Conservation (phyloP, 2,329 filamentous ascomycete species). For the Lachnellula hyalina region DNA sequence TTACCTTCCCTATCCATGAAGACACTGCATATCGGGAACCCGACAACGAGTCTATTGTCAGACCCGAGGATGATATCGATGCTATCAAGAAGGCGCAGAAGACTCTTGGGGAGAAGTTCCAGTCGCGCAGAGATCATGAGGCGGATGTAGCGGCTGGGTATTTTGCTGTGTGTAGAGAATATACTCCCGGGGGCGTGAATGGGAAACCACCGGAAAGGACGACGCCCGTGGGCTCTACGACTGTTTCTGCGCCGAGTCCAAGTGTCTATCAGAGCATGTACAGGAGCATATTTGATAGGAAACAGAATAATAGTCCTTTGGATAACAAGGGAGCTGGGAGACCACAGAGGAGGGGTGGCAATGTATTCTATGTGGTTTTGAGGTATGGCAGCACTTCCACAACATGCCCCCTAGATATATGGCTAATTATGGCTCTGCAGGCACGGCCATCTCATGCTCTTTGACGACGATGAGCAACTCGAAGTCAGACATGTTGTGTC, state of each 20-base stretch:
- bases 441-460: conserved; percentile 94
- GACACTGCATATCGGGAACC: conserved; percentile 34
- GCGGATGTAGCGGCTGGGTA: conserved; percentile 82
- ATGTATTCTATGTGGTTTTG: conserved; percentile 89
- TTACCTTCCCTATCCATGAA: conserved; percentile 55
- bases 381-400: conserved; percentile 47
- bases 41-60: conserved; percentile 42
- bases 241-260: conserved; percentile 73
- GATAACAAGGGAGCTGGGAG: conserved; percentile 30
- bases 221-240: conserved; percentile 69
- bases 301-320: conserved; percentile 39
- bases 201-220: conserved; percentile 85
- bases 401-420: conserved; percentile 4
- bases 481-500: conserved; percentile 97
- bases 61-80: conserved; percentile 59
- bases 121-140: conserved; percentile 51
- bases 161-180: conserved; percentile 92
- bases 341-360: conserved; percentile 58
- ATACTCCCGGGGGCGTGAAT: conserved; percentile 85
- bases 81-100: conserved; percentile 58
- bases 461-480: conserved; percentile 90
- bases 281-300: conserved; percentile 87
- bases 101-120: conserved; percentile 54
- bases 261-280: conserved; percentile 99
- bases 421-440: conserved; percentile 38